Evolutionary conservation across 805 yeast species (phyloP), one percentile per base, ranked within the genome.

Genomic region (Schwanniomyces yamadae): DNA sequence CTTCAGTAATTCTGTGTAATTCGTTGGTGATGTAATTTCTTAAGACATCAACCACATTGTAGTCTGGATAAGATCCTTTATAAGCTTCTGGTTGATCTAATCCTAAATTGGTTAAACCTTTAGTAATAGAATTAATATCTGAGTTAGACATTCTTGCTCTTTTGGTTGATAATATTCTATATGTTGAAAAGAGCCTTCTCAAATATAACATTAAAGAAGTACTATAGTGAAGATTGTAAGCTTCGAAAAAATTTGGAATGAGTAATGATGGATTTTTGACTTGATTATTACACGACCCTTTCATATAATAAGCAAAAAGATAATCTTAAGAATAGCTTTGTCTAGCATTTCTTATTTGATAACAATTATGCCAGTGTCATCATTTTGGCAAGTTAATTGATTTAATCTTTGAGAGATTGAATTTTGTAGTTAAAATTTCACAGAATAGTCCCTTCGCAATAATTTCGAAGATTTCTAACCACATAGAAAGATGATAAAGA

Each of bases 21-120:
- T 90, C 91, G 45, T 77, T 74, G 33, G 96, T 69, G 59, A 93
- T 86, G 64, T 86, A 88, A 61, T 89, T 85, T 71, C 98, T 84
- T 71, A 88, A 79, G 15, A 89, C 70, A 55, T 93, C 99, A 40
- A 84, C 80, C 4, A 91, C 81, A 61, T 91, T 91, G 59, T 71
- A 72, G 28, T 77, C 80, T 11, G 96, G 95, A 56, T 67, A 75
- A 1, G 96, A 82, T 25, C 79, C 84, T 28, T 65, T 49, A 2
- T 55, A 43, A 1, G 67, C 50, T n/a, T 48, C 33, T 20, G 87
- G 87, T 35, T 53, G 55, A 9, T 45, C 35, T 41, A 67, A 61
- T 12, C 73, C 73, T 33, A 67, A 47, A 22, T 57, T 48, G 36
- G 52, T 50, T 48, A 68, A 59, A 13, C 63, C 54, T 37, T 59